Percentiles rank a stretch among this genome's conserved stretches.
Conservation (phyloP, 495 filamentous ascomycete species). For the Bombardia bombarda region DNA sequence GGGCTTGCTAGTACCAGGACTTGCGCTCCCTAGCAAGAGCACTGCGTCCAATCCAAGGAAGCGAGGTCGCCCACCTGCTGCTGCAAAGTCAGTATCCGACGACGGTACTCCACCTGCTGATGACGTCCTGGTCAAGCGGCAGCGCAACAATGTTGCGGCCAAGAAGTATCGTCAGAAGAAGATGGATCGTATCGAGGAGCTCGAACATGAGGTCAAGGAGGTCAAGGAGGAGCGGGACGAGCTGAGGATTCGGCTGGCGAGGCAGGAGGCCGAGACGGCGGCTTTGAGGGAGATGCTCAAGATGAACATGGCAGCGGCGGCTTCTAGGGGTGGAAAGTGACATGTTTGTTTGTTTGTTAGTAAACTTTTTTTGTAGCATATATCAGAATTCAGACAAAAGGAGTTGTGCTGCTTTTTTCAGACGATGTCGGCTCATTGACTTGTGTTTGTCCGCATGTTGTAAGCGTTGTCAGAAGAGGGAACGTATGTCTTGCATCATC, state of each 20-base stretch:
- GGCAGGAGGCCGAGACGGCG: conserved; percentile 53
- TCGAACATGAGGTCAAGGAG: conserved; percentile 53
- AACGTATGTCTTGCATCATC: background rate
- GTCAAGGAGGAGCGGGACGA: conserved; percentile 57
- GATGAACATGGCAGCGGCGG: conserved; percentile 25
- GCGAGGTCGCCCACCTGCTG: conserved; percentile 6
- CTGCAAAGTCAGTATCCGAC: background rate
- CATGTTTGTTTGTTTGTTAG: background rate
- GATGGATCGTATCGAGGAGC: conserved; percentile 54
- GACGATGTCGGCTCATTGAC: conserved; percentile 38
- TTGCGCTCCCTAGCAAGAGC: background rate
- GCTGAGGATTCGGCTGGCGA: conserved; percentile 52
- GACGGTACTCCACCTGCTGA: conserved; percentile 1
- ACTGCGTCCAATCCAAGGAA: conserved; percentile 1
- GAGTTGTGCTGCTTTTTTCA: conserved; percentile 20
- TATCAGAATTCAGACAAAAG: conserved; percentile 1
- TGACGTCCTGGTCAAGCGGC: conserved; percentile 41
- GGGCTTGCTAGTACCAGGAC: background rate
- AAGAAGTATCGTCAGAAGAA: conserved; percentile 65
- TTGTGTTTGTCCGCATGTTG: conserved; percentile 9
- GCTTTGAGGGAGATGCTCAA: conserved; percentile 37
- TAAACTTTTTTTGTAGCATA: background rate
- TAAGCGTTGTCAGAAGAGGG: background rate
- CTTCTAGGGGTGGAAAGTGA: conserved; percentile 2
- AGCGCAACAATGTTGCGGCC: conserved; percentile 61